These are phyloP conservation scores for Mycogone perniciosa DNA, from an alignment of 2,329 filamentous ascomycete genomes.

Conservation along the genomic window DNA sequence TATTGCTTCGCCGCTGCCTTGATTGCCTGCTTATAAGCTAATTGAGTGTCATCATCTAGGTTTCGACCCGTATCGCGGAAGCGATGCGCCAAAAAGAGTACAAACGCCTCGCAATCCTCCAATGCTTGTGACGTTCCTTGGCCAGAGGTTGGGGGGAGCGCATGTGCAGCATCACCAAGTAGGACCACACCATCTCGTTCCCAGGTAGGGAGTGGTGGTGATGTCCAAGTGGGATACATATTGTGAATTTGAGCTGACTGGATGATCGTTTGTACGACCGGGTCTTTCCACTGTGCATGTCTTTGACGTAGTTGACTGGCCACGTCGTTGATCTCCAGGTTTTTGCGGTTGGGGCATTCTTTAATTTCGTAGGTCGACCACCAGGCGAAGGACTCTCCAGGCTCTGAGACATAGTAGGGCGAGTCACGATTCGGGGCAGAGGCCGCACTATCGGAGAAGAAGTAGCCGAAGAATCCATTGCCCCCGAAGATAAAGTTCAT, in stretches of 20 bases:
- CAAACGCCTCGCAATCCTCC: conserved; percentile 17
- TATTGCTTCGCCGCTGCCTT: conserved; percentile 16
- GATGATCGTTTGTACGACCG: conserved; percentile 15
- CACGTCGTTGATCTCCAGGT: conserved; percentile 16
- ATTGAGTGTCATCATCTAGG: neutral
- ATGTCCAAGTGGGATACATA: conserved; percentile 20
- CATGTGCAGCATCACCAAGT: conserved; percentile 19
- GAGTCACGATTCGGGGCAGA: conserved; percentile 15
- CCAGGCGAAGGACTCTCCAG: conserved; percentile 16
- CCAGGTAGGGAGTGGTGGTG: conserved; percentile 17
- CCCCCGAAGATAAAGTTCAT: conserved; percentile 19
- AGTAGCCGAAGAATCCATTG: conserved; percentile 21
- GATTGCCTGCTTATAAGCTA: conserved; percentile 11
- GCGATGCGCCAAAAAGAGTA: conserved; percentile 14
- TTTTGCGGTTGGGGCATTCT: conserved; percentile 13
- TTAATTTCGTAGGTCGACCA: conserved; percentile 17
- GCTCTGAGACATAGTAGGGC: conserved; percentile 15
- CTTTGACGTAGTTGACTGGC: conserved; percentile 14
- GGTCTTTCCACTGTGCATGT: conserved; percentile 16
- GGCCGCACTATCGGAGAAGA: conserved; percentile 12
- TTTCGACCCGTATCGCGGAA: conserved; percentile 6
- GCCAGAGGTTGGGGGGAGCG: conserved; percentile 16
- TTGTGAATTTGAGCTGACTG: conserved; percentile 8
- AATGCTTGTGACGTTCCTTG: conserved; percentile 18
- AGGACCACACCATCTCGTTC: conserved; percentile 18